These are phyloP conservation scores for Apostasia ramifera DNA, from an alignment of 106 monocot genomes.

Conservation along the genomic window DNA sequence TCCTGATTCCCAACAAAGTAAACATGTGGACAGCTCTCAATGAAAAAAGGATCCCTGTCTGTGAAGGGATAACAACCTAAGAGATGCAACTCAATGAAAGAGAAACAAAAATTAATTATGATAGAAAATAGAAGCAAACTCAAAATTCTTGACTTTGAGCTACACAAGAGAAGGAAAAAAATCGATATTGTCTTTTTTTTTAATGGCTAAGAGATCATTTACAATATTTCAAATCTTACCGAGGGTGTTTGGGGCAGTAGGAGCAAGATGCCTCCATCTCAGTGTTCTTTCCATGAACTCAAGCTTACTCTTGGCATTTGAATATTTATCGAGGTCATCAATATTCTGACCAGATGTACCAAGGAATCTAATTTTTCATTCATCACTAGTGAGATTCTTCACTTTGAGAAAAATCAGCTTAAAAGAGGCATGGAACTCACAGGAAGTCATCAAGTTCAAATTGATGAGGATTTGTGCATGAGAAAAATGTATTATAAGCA, in stretches of 20 bases:
- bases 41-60: conserved; percentile 82
- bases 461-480: conserved; percentile 94
- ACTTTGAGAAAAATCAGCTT: not conserved
- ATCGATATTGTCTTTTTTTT: not conserved
- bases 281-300: conserved; percentile 95
- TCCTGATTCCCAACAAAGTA: conserved; percentile 94
- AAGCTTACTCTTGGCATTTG: conserved; percentile 67
- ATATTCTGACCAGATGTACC: conserved; percentile 99
- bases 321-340: conserved; percentile 89
- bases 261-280: conserved; percentile 94
- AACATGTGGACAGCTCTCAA: conserved; percentile 88
- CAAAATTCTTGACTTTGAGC: not conserved
- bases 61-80: conserved; percentile 94
- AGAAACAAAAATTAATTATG: not conserved
- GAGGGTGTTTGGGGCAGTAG: conserved; percentile 95
- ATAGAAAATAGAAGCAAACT: not conserved
- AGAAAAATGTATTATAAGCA: conserved; percentile 77
- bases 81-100: not conserved
- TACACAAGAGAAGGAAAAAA: not conserved
- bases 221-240: conserved; percentile 27
- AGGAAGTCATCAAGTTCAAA: conserved; percentile 75
- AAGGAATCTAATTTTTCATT: conserved; percentile 53
- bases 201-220: not conserved
- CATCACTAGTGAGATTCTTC: not conserved
- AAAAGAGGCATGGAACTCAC: conserved; percentile 28